Percentiles rank a stretch among this genome's conserved stretches.
Evolutionary conservation across 805 yeast genomes (phyloP).

Genomic region (Tanozyma kutaoensis): DNA sequence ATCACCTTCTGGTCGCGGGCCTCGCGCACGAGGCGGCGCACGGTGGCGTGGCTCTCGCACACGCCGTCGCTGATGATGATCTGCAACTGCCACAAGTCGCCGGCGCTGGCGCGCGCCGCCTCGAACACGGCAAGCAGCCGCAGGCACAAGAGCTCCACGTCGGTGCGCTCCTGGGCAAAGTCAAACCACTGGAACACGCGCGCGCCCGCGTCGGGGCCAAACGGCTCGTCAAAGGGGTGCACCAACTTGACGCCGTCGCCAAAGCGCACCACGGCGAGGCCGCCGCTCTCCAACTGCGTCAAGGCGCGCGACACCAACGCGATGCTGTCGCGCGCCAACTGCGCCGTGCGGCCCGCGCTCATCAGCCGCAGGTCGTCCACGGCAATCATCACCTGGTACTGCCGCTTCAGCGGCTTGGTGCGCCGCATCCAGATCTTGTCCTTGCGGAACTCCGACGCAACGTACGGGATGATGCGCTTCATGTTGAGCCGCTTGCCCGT

Average conservation of each 20-base stretch:
- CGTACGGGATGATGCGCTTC: conserved; percentile 95
- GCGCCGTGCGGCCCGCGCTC: conserved; percentile 86
- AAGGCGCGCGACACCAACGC: conserved; percentile 89
- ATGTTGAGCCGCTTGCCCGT: conserved; percentile 94
- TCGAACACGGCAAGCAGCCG: conserved; percentile 65
- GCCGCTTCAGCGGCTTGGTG: conserved; percentile 94
- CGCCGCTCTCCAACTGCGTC: conserved; percentile 90
- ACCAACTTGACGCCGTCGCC: conserved; percentile 77
- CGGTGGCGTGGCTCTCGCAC: conserved; percentile 83
- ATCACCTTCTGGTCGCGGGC: conserved; percentile 88
- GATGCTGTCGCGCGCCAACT: conserved; percentile 87
- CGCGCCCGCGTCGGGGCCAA: conserved; percentile 75
- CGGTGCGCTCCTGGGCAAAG: conserved; percentile 80
- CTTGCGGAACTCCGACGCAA: conserved; percentile 93
- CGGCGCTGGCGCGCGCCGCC: conserved; percentile 33
- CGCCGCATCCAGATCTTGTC: conserved; percentile 98
- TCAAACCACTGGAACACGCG: conserved; percentile 77
- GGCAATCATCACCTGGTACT: conserved; percentile 94
- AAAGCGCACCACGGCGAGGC: conserved; percentile 77
- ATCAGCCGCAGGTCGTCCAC: conserved; percentile 96
- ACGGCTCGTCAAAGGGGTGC: conserved; percentile 81
- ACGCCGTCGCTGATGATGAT: conserved; percentile 94
- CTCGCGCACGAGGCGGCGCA: conserved; percentile 72
- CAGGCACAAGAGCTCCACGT: conserved; percentile 60
- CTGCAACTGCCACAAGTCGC: conserved; percentile 85